These are phyloP conservation scores for Circinella minor DNA, from an alignment of 371 early-diverging fungal species.

Conservation along the genomic window DNA sequence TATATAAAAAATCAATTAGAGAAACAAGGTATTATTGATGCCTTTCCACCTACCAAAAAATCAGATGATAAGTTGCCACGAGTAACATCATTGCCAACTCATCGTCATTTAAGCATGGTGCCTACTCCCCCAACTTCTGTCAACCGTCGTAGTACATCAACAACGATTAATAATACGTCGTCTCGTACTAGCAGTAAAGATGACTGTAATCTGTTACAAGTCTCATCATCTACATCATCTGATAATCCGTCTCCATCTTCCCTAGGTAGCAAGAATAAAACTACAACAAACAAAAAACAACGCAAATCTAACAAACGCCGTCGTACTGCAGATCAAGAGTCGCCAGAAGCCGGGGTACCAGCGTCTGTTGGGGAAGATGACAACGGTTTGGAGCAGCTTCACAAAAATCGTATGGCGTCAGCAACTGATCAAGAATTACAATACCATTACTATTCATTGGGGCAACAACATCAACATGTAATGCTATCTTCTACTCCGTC, in stretches of 20 bases:
- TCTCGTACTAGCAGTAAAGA: slow-evolving; percentile 20
- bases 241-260: too few species aligned
- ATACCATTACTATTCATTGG: background rate
- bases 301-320: background rate
- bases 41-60: slow-evolving; percentile 37
- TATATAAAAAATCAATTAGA: slow-evolving; percentile 38
- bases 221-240: too few species aligned
- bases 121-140: slow-evolving; percentile 32
- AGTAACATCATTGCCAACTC: slow-evolving; percentile 35
- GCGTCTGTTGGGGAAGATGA: background rate
- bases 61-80: slow-evolving; percentile 26
- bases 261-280: too few species aligned
- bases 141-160: slow-evolving; percentile 8
- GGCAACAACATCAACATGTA: background rate
- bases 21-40: slow-evolving; percentile 48
- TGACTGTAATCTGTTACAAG: background rate
- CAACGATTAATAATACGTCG: background rate
- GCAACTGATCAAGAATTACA: background rate
- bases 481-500: background rate
- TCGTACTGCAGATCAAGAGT: background rate
- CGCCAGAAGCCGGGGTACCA: background rate
- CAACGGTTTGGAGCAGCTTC: background rate
- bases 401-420: background rate
- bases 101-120: slow-evolving; percentile 47
- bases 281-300: background rate